Evolutionary conservation across 1,139 yeast species (phyloP).

Genomic region (Suzukiozyma palmioleophila): DNA sequence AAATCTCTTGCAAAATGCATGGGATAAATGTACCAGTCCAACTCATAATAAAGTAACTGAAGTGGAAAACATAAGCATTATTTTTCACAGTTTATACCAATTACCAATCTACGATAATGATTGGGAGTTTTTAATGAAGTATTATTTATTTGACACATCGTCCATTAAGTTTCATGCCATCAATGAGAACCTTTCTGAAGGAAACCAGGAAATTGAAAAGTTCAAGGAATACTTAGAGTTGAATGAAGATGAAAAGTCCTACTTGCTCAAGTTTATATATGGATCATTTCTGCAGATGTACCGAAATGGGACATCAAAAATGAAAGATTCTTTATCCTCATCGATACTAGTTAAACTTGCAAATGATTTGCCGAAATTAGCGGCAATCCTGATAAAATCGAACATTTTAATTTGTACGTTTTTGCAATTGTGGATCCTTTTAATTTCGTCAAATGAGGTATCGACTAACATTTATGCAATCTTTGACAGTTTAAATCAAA

Average conservation of each 20-base stretch:
- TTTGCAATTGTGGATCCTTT: slow-evolving; percentile 26
- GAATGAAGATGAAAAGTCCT: slow-evolving; percentile 14
- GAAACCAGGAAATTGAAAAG: slow-evolving; percentile 16
- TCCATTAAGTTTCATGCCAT: slow-evolving; percentile 19
- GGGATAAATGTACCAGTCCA: neutral
- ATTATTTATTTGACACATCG: slow-evolving; percentile 40
- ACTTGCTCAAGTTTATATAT: slow-evolving; percentile 22
- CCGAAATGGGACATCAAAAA: slow-evolving; percentile 12
- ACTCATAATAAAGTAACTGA: slow-evolving; percentile 3
- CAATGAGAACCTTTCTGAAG: slow-evolving; percentile 11
- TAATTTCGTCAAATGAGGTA: slow-evolving; percentile 17
- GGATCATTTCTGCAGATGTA: slow-evolving; percentile 22
- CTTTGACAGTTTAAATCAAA: slow-evolving; percentile 22
- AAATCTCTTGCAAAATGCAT: slow-evolving; percentile 10
- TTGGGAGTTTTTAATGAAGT: slow-evolving; percentile 36
- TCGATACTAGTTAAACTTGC: slow-evolving; percentile 19
- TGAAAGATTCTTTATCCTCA: slow-evolving; percentile 12
- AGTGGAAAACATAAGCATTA: slow-evolving; percentile 4
- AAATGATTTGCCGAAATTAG: slow-evolving; percentile 20
- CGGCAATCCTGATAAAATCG: slow-evolving; percentile 18
- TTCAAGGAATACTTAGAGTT: slow-evolving; percentile 23
- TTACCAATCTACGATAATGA: slow-evolving; percentile 17
- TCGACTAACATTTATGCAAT: slow-evolving; percentile 17
- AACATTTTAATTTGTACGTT: slow-evolving; percentile 17
- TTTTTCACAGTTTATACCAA: slow-evolving; percentile 17